A percentile compares a stretch with the other conserved stretches of the same genome.
Evolutionary conservation across 768 basidiomycete genomes (phyloP).

Genomic region (Zangia roseola): DNA sequence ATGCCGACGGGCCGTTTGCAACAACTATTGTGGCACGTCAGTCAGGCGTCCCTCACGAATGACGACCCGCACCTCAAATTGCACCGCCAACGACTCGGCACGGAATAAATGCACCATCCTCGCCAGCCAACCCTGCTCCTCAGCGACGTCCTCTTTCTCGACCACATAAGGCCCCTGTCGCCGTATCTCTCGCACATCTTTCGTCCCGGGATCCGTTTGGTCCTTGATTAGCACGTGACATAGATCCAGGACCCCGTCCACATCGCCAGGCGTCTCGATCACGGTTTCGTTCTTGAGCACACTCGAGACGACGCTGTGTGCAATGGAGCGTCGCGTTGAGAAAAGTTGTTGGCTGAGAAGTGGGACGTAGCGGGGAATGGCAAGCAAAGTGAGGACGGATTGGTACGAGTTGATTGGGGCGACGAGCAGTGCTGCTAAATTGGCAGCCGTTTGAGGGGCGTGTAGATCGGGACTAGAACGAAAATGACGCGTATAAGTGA

Average conservation of each 20-base stretch:
- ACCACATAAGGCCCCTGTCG: slow-evolving; percentile 58
- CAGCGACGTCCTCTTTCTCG: slow-evolving; percentile 90
- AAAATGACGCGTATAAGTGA: not conserved
- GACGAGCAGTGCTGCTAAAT: slow-evolving; percentile 88
- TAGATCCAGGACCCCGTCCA: slow-evolving; percentile 88
- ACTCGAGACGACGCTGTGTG: slow-evolving; percentile 91
- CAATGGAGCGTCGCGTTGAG: slow-evolving; percentile 86
- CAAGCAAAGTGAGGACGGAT: slow-evolving; percentile 95
- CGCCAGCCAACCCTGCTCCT: slow-evolving; percentile 99
- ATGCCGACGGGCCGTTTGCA: slow-evolving; percentile 88
- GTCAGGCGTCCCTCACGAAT: not conserved
- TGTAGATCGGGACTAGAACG: slow-evolving; percentile 78
- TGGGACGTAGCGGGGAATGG: slow-evolving; percentile 85
- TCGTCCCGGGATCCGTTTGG: slow-evolving; percentile 53
- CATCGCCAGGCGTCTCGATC: slow-evolving; percentile 91
- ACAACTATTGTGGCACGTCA: slow-evolving; percentile 47
- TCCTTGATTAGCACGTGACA: slow-evolving; percentile 93
- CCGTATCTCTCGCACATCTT: slow-evolving; percentile 43
- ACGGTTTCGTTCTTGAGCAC: slow-evolving; percentile 97
- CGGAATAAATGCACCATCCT: slow-evolving; percentile 96
- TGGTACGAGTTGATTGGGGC: slow-evolving; percentile 96
- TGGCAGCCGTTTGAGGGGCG: slow-evolving; percentile 79
- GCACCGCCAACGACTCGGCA: slow-evolving; percentile 80
- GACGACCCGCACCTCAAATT: slow-evolving; percentile 71
- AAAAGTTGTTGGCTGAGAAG: slow-evolving; percentile 86